These are phyloP conservation scores for Salvia splendens DNA, from an alignment of 257 asterid species.

Conservation along the genomic window DNA sequence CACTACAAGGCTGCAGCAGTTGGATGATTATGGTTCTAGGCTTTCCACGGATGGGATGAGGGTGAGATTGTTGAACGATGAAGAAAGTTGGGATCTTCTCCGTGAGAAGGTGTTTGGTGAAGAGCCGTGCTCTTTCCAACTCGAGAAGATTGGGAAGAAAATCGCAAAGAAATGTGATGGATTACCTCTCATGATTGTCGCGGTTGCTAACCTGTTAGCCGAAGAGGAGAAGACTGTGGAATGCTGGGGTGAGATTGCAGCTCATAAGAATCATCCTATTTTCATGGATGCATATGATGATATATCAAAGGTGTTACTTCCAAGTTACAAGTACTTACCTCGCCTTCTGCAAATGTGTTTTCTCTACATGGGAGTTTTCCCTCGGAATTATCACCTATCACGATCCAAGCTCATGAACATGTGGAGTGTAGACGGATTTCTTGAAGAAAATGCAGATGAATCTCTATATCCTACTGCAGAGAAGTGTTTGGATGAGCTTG, in stretches of 20 bases:
- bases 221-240: conserved; percentile 1
- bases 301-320: conserved; percentile 16
- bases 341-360: conserved; percentile 23
- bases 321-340: conserved; percentile 33
- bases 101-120: conserved; percentile 23
- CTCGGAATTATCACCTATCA: neutral
- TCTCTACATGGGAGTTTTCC: conserved; percentile 34
- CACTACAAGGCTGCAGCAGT: conserved; percentile 18
- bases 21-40: neutral
- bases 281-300: conserved; percentile 15
- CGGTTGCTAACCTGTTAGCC: conserved; percentile 27
- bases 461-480: neutral
- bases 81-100: conserved; percentile 36
- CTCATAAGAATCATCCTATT: neutral
- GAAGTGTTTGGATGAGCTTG: conserved; percentile 22
- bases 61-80: neutral
- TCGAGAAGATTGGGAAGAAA: conserved; percentile 19
- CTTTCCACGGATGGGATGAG: neutral
- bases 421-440: conserved; percentile 26
- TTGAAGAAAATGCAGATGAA: neutral
- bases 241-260: conserved; percentile 26
- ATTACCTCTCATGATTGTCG: conserved; percentile 33
- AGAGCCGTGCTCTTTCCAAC: conserved; percentile 13
- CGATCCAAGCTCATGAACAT: conserved; percentile 18
- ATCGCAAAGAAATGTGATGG: conserved; percentile 34